Evolutionary conservation across 345 rosid genomes (phyloP), one percentile per base, ranked within the genome.

Genomic region (Erysimum cheiranthoides): DNA sequence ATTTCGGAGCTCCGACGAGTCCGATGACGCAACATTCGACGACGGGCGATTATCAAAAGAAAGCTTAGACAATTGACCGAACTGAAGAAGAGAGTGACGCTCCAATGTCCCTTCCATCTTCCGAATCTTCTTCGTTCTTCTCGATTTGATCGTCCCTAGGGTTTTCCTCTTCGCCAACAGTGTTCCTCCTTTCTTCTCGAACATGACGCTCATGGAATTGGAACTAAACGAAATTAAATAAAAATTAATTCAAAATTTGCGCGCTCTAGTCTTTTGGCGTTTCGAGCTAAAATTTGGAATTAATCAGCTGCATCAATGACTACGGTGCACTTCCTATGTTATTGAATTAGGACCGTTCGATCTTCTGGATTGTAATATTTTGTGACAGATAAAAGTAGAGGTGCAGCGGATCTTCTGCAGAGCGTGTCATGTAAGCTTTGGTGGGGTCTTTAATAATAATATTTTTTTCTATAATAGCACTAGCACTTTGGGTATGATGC

Each of bases 91-190:
- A 50, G 78, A 43, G 68, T 79, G 86, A 40, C 73, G 65, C 40
- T 75, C 85, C 52, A 86, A 63, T 49, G 87, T 78, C 30, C 89
- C 86, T 59, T 86, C 82, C 91, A 85, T 88, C 68, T 82, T 66
- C 6, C 14, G 64, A 34, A 18, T 38, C 67, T 61, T 79, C 54
- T 66, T 62, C 58, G 76, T 64, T 66, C 54, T 66, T 74, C 71
- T 79, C 69, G 74, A 31, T 38, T 52, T 47, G 66, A 82, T 80
- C 51, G 75, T 76, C 61, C 80, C 71, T 61, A 74, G 84, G 79
- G 80, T 58, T 79, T 73, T 75, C 61, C 85, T 80, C 92, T 78
- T 84, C 84, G 62, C 68, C 75, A 51, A 82, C 50, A 77, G 34
- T 42, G 42, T 56, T 79, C 58, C 42, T 73, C 77, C 79, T 64